Evolutionary conservation across 1,284 basidiomycete genomes (phyloP), one percentile per base, ranked within the genome.

Genomic region (Apiotrichum gamsii): DNA sequence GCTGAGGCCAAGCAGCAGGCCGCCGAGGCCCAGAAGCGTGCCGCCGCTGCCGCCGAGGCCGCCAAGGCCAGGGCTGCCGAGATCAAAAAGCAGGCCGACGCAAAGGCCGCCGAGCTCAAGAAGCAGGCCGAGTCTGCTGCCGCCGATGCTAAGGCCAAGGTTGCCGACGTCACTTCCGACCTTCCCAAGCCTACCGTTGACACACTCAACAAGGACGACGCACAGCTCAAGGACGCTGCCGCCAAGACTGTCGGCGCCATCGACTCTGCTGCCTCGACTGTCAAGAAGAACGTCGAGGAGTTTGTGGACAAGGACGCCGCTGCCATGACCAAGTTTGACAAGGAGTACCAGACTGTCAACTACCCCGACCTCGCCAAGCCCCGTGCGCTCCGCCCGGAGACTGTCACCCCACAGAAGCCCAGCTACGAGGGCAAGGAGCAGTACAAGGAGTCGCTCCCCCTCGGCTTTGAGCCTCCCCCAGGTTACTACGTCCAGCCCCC

Each of bases 401-500:
- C 72, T 8, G 70, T 71, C 42, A 72, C 67, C 31, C 67, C 59
- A 18, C 51, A 59, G 39, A 57, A 58, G 47, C 65, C 65, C 48
- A 56, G 60, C 19, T 51, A 51, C 53, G 62, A 64, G 49, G 67
- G 69, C 30, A 74, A 78, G 47, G 75, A 78, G 52, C 71, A 86
- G 23, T 93, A 91, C 65, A 78, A 73, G 14, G 66, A 70, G 30
- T 81, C 84, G n/a, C 77, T 95, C 30, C 91, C 90, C 19, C 73
- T 96, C 45, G 91, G 90, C 8, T 87, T 87, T 65, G 90, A 95
- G 69, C 87, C 85, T 15, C 90, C 90, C 36, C 89, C 88, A 25
- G 91, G 91, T 18, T 94, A 81, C 72, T 76, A 72, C 77, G 43
- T 72, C 49, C 49, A 67, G 23, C 58, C 65, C 32, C 61, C 70